Base-by-base conservation (phyloP, 768 basidiomycete genomes). In the Pulveroboletus ravenelii region DNA sequence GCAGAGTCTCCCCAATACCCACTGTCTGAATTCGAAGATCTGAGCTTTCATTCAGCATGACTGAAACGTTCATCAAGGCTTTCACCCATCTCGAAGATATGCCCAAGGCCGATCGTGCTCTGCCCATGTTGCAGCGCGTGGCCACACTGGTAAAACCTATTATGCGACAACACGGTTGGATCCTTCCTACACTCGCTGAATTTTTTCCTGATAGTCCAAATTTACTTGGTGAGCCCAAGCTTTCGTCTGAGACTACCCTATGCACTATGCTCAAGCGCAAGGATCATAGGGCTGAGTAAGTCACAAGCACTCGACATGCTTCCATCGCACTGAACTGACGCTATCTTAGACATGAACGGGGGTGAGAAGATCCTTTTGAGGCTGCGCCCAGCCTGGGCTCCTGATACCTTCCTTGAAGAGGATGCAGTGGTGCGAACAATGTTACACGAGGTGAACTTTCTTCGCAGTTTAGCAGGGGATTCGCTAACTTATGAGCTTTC, bases 101-200 rank as follows among this genome's bases (percentile, higher is more conserved):
- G 60, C 84, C 84, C 35, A 78, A 80, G 58, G 78, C 82, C 39
- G 79, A 87, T 54, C 76, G 79, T 35, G 89, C 91, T 15, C 73
- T 90, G 38, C 65, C 73, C 14, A 72, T 88, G 63, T 75, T 93
- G 34, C 78, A 86, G 57, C 77, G 77, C 54, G 75, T 89, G 29
- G 84, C 86, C 1, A 83, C 84, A 2, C 75, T 90, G 43, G 91
- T 95, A 44, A 94, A 93, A 66, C 94, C 94, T 7, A 92, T 97
- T 56, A 96, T 96, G 93, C 75, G 84, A 50, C 89, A 85, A 57
- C 85, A 85, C 58, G 70, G 70, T 5, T 97, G 93, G 93, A 74
- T 78, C 25, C 73, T 92, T 25, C 86, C 88, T 25, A 75, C 81
- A 1, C 79, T 91, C n/a, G 72, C 82, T n/a, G 89, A 95, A 67